Percentiles rank a stretch among this genome's conserved stretches.
These are phyloP conservation scores for Fusarium temperatum DNA, from an alignment of 2,329 filamentous ascomycete genomes.

Conservation along the genomic window DNA sequence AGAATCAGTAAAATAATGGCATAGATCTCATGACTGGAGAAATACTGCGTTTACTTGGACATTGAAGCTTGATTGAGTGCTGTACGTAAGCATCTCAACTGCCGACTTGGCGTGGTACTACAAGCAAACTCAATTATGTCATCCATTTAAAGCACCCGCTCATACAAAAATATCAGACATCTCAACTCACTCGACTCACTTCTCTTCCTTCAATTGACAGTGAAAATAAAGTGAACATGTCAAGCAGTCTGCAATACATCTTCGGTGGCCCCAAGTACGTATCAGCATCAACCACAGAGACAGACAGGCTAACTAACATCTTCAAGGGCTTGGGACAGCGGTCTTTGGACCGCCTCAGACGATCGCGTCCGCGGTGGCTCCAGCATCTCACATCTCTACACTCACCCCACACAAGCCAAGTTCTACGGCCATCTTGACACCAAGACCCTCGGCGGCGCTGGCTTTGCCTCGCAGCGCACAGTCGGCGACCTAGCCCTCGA, in stretches of 20 bases:
- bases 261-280: slow-evolving; percentile 53
- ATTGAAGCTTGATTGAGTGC: background rate
- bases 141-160: slow-evolving; percentile 8
- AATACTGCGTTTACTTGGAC: background rate
- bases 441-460: slow-evolving; percentile 78
- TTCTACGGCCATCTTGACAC: slow-evolving; percentile 80
- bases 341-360: slow-evolving; percentile 75
- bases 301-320: slow-evolving; percentile 3
- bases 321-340: slow-evolving; percentile 61
- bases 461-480: slow-evolving; percentile 83
- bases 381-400: slow-evolving; percentile 64
- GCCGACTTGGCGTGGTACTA: slow-evolving; percentile 6
- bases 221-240: slow-evolving; percentile 16
- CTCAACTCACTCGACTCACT: background rate
- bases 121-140: slow-evolving; percentile 18
- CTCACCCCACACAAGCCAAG: slow-evolving; percentile 53
- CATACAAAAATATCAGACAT: background rate
- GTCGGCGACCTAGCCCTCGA: slow-evolving; percentile 69
- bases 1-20: background rate
- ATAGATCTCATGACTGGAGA: background rate
- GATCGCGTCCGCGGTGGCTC: slow-evolving; percentile 81
- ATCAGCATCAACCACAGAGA: background rate
- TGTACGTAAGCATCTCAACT: slow-evolving; percentile 27
- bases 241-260: slow-evolving; percentile 45
- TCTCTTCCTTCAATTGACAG: background rate